Percentiles rank a stretch among this genome's conserved stretches.
phyloP scores from a whole-genome alignment of 192 early-diverging fungal species.

The Entomortierella chlamydospora region DNA sequence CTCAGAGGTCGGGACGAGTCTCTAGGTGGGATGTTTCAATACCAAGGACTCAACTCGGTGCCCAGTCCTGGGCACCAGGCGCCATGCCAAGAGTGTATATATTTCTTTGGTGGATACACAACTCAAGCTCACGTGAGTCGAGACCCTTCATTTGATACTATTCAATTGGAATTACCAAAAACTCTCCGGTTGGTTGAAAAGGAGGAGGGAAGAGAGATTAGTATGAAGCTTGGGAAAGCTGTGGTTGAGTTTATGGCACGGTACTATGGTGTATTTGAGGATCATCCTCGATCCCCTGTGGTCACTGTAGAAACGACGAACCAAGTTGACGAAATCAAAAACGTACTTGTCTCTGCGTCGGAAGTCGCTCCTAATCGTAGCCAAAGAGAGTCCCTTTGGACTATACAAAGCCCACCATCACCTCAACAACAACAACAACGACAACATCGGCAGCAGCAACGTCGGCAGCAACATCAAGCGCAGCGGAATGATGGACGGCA shows the following conservation, averaged over 20 bases:
- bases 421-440: background rate
- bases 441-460: background rate
- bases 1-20: slow-evolving; percentile 28
- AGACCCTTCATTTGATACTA: slow-evolving; percentile 26
- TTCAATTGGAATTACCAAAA: slow-evolving; percentile 44
- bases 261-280: slow-evolving; percentile 26
- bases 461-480: background rate
- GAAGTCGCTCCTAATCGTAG: too few species aligned
- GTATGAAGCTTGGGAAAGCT: slow-evolving; percentile 27
- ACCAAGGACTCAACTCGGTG: slow-evolving; percentile 15
- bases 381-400: background rate
- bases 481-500: too few species aligned
- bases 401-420: too few species aligned
- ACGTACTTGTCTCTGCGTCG: background rate
- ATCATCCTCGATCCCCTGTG: background rate
- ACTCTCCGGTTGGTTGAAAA: slow-evolving; percentile 25
- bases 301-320: background rate
- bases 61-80: slow-evolving; percentile 17
- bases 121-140: slow-evolving; percentile 24
- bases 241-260: slow-evolving; percentile 22
- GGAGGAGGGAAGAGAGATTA: slow-evolving; percentile 28
- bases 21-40: slow-evolving; percentile 40
- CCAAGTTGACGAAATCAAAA: background rate
- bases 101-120: slow-evolving; percentile 40
- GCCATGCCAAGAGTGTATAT: slow-evolving; percentile 20